Evolutionary conservation across 73 alveolate genomes (phyloP), one percentile per base, ranked within the genome.

Genomic region (Tetrahymena borealis): DNA sequence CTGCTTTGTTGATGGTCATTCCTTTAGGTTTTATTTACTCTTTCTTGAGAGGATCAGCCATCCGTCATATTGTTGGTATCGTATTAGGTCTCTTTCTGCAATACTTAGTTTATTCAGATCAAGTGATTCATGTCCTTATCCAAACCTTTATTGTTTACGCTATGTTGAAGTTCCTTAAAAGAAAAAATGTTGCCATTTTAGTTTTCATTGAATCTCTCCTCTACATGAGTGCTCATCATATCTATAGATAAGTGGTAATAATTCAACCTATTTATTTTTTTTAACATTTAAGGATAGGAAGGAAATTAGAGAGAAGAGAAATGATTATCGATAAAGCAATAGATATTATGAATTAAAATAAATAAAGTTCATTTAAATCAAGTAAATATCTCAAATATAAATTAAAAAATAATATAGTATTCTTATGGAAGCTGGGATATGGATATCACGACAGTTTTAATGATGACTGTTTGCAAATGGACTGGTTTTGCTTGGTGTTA

Each of bases 401-500:
- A 37, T 79, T 91, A 33, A 78, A 85, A 85, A 36, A 91, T 39
- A n/a, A n/a, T n/a, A 78, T 33, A 38, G 77, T 2, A 32, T 5
- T 36, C 79, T 90, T 36, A 36, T 38, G 41, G 79, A 1, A 38
- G 37, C 8, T 38, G 93, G 93, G 39, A 33, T 90, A 32, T 92
- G 90, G 95, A 92, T 79, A 79, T 92, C 3, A 92, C 95, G 1
- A 92, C 95, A n/a, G 78, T 92, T 18, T 79, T 92, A 33, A 92
- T 92, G 95, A 92, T 92, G 90, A 39, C 90, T 79, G 31, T 90
- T 28, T 78, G 93, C 32, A 92, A 92, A 92, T 92, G 95, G 95
- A 92, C 95, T n/a, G 85, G 93, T 11, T 92, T 92, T 79, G 95
- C 95, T 16, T 92, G 40, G 60, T 78, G 95, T 85, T 78, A 42